These are phyloP conservation scores for Arthromyces matolae DNA, from an alignment of 768 basidiomycete genomes.

Conservation along the genomic window DNA sequence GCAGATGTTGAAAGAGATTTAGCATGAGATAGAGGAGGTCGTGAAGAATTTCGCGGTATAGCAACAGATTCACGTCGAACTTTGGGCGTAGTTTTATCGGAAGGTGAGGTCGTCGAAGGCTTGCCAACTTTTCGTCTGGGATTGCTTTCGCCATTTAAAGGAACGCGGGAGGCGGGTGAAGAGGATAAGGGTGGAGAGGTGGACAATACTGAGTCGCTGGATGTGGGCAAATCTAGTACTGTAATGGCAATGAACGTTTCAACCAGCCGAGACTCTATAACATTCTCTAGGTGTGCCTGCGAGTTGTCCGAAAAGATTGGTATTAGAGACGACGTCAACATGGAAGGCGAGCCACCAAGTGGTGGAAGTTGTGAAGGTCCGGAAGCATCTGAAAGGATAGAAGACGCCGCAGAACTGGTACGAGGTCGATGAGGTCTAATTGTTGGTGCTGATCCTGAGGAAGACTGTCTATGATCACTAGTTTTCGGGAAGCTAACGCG, in stretches of 20 bases:
- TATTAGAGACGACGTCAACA: constrained; percentile 22
- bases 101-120: constrained; percentile 18
- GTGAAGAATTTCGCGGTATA: constrained; percentile 13
- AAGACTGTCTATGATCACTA: constrained; percentile 13
- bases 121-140: constrained; percentile 15
- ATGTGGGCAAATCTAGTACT: constrained; percentile 26
- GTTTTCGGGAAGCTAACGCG: constrained; percentile 35
- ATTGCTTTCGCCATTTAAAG: constrained; percentile 17
- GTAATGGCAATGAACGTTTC: constrained; percentile 71
- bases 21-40: constrained; percentile 14
- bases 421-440: constrained; percentile 41
- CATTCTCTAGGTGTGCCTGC: constrained; percentile 64
- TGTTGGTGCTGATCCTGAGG: constrained; percentile 28
- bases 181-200: constrained; percentile 3
- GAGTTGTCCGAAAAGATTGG: constrained; percentile 55
- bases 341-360: constrained; percentile 18
- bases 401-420: constrained; percentile 54
- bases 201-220: neutral
- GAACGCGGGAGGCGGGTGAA: neutral
- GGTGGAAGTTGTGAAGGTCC: constrained; percentile 17
- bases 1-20: constrained; percentile 26
- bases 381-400: constrained; percentile 31
- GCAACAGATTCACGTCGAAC: constrained; percentile 21
- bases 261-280: constrained; percentile 68
- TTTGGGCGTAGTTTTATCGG: constrained; percentile 16